Base-by-base conservation (phyloP, 768 basidiomycete species). In the Lactarius indigo region DNA sequence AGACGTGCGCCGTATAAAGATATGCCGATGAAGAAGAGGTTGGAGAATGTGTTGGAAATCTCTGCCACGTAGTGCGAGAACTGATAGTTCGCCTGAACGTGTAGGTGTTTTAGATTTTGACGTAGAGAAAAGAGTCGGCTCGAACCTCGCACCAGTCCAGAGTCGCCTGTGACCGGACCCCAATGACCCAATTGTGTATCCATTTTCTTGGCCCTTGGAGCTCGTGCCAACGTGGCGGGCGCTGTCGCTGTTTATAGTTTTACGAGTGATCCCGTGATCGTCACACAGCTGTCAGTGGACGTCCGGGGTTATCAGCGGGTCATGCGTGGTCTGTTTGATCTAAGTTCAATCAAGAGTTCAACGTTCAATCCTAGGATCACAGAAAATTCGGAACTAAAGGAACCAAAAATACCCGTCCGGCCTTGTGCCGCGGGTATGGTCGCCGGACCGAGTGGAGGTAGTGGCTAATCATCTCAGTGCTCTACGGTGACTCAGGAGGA, bases 51-150 rank as follows among this genome's bases (percentile, higher is more conserved):
- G 74, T 91, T 91, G 58, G 70, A 84, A 74, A 88, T 83, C 74
- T 94, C 91, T 31, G 91, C 91, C 58, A 94, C 82, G 73, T 90
- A 90, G 18, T 84, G 83, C 4, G 88, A 86, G 76, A 90, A 89
- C 73, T 89, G 87, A 76, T 92, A 90, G 74, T 92, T 94, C 59
- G 82, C 80, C 86, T 93, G 71, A 56, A 61, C 20, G 59, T 58
- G 42, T 37, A 42, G 23, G 52, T 52, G 13, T 26, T 26, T 52
- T 28, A 52, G 50, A 26, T 41, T 44, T 42, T 47, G 41, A 35
- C 68, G 18, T 10, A 28, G 47, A 18, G 33, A 56, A n/a, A 60
- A 7, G 47, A 52, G 39, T 44, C 50, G 54, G 35, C 23, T 6
- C 75, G 79, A 42, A 79, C 88, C 80, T 90, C 88, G 71, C 89